phyloP scores from a whole-genome alignment of 371 early-diverging fungal genomes.

The Rhizopus stolonifer region DNA sequence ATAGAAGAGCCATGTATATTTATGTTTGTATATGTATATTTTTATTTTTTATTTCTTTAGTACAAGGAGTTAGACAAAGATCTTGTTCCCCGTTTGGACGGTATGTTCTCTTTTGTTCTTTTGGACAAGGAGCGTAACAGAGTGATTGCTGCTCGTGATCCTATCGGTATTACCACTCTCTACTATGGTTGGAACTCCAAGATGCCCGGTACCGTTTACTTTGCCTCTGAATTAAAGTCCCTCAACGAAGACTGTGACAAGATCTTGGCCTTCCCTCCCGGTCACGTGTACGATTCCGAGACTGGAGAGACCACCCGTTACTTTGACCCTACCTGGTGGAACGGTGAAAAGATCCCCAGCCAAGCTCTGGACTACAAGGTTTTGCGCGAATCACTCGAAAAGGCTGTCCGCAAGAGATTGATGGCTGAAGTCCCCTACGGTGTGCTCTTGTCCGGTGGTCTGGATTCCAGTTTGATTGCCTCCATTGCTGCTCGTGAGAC shows the following conservation, averaged over 20 bases:
- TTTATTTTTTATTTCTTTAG: no score
- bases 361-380: constrained; percentile 61
- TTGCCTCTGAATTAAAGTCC: constrained; percentile 92
- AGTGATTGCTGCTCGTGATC: constrained; percentile 91
- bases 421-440: constrained; percentile 98
- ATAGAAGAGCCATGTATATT: no score
- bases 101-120: constrained; percentile 94
- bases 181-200: constrained; percentile 88
- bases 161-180: constrained; percentile 95
- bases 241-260: constrained; percentile 93
- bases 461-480: constrained; percentile 94
- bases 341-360: constrained; percentile 54
- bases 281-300: constrained; percentile 83
- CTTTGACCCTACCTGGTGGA: constrained; percentile 92
- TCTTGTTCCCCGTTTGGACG: constrained; percentile 82
- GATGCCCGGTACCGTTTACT: constrained; percentile 86
- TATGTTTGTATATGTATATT: no score
- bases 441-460: constrained; percentile 91
- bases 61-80: constrained; percentile 85
- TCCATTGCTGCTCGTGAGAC: constrained; percentile 87
- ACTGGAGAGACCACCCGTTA: constrained; percentile 78
- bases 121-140: constrained; percentile 82
- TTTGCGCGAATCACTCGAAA: constrained; percentile 79
- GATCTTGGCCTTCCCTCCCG: constrained; percentile 95
- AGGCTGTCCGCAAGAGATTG: constrained; percentile 89